These are phyloP conservation scores for Fusarium tuaranense DNA, from an alignment of 2,329 filamentous ascomycete species.

Conservation along the genomic window DNA sequence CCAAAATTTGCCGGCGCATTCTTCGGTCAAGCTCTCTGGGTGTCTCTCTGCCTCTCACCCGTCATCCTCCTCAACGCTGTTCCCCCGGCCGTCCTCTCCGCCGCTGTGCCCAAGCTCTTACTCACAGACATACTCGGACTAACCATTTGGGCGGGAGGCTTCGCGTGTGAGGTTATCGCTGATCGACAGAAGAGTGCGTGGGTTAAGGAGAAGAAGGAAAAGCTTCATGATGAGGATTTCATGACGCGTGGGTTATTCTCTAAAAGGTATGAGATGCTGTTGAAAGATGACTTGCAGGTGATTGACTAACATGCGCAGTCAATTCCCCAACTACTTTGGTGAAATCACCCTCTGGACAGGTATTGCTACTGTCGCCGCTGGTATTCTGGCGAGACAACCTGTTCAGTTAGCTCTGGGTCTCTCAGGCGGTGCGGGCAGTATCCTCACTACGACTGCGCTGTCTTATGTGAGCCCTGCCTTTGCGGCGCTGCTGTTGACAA, in stretches of 20 bases:
- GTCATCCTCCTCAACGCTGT: constrained; percentile 73
- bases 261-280: constrained; percentile 55
- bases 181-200: constrained; percentile 74
- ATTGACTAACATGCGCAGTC: constrained; percentile 41
- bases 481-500: constrained; percentile 70
- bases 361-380: constrained; percentile 69
- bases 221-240: constrained; percentile 76
- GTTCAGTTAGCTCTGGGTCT: constrained; percentile 70
- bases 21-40: constrained; percentile 73
- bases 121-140: constrained; percentile 69
- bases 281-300: neutral
- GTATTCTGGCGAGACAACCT: constrained; percentile 64
- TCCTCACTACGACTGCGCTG: constrained; percentile 52
- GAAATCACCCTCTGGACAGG: constrained; percentile 77
- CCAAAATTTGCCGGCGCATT: constrained; percentile 53
- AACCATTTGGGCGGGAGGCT: constrained; percentile 67
- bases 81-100: constrained; percentile 63
- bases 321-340: constrained; percentile 80
- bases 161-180: constrained; percentile 70
- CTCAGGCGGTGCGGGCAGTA: constrained; percentile 52
- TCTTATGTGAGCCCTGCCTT: constrained; percentile 73
- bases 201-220: constrained; percentile 70
- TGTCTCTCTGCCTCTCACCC: constrained; percentile 74
- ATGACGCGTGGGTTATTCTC: constrained; percentile 72
- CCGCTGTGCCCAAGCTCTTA: constrained; percentile 52